phyloP scores from a whole-genome alignment of 176 grass and related monocot genomes.

The Saccharum officinarum region DNA sequence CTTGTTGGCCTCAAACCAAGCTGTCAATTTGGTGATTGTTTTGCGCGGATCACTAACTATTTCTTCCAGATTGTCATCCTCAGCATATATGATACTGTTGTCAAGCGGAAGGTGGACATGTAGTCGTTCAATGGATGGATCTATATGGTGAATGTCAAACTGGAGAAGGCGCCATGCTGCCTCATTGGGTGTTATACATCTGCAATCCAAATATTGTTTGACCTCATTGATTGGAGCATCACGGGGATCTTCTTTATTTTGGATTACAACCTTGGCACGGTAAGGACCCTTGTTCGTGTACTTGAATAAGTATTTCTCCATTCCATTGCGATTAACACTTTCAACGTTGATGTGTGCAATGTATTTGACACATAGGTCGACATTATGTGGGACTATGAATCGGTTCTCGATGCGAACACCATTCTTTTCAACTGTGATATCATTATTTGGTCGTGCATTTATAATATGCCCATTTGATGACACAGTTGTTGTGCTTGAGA shows the following conservation, averaged over 20 bases:
- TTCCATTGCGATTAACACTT: not conserved
- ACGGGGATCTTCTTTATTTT: not conserved
- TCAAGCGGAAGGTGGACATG: not conserved
- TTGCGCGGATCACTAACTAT: not conserved
- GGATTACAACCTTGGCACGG: not conserved
- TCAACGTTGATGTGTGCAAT: too few species aligned
- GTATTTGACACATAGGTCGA: not conserved
- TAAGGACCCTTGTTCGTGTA: not conserved
- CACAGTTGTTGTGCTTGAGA: not conserved
- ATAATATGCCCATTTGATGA: not conserved
- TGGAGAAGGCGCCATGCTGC: not conserved
- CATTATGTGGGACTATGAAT: not conserved
- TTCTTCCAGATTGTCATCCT: not conserved
- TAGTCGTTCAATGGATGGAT: not conserved
- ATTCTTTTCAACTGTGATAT: not conserved
- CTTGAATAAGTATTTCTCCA: not conserved
- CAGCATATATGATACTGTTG: not conserved
- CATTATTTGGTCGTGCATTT: not conserved
- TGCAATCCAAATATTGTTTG: not conserved
- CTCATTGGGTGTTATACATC: not conserved
- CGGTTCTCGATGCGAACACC: not conserved
- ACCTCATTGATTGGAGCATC: not conserved
- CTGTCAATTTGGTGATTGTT: not conserved
- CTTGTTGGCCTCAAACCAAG: not conserved
- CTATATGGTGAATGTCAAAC: too few species aligned